Base-by-base conservation (phyloP, 2,329 filamentous ascomycete genomes). In the Pseudonectria foliicola region DNA sequence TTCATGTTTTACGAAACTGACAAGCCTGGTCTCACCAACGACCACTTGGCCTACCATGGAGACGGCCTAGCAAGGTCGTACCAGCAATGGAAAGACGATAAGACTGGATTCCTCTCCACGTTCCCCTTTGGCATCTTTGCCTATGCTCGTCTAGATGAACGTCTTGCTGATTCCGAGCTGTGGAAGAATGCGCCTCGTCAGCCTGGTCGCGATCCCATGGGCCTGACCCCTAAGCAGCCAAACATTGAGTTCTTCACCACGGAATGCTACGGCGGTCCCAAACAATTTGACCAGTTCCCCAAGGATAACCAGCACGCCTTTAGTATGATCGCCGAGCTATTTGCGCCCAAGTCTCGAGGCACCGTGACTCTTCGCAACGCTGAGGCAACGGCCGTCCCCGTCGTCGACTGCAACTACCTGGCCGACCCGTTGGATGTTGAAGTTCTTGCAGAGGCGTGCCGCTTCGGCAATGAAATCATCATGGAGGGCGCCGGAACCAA, bases 61-160 rank as follows among this genome's bases (percentile, higher is more conserved):
- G 62, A 73, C 43, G 71, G 67, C 16, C 59, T 72, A 13, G 59
- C 61, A 10, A 67, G 67, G 34, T 66, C 71, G 0, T 72, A 73
- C 46, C 54, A 63, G 10, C 62, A 72, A 31, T 82, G 73, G 68
- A 69, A 75, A 51, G 67, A 75, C 21, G 66, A 72, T 33, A 77
- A 77, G 47, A 62, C 64, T 3, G 77, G 78, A 1, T 63, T 75
- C 24, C 59, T 81, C 1, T 73, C 77, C 2, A 70, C 66, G 0
- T 80, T 81, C 46, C 77, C 77, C 8, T 82, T 81, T 34, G 77
- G 77, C 27, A 65, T 67, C 10, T 80, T 81, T 34, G 75, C 69
- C 10, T 82, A 68, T 45, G 71, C 76, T 6, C 68, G 77, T n/a
- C 61, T 82, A 0, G 75, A 80, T 39, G 67, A 77, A 7, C 71